Percentiles rank a stretch among this genome's conserved stretches.
These are phyloP conservation scores for Suillus cothurnatus DNA, from an alignment of 768 basidiomycete genomes.

Conservation along the genomic window DNA sequence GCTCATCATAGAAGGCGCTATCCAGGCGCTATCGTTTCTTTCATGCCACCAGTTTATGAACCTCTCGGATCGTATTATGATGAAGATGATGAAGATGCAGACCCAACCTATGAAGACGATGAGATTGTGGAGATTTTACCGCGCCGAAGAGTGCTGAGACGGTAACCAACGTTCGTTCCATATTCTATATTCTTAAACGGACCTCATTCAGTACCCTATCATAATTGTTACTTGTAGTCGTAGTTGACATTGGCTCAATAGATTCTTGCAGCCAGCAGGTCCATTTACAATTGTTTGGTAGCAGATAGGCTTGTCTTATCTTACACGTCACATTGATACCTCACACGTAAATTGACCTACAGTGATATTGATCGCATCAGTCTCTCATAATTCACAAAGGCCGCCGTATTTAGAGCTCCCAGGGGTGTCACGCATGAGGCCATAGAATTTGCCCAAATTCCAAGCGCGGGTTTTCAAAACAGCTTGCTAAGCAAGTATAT, in stretches of 20 bases:
- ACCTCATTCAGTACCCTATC: neutral
- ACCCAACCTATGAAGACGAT: constrained; percentile 12
- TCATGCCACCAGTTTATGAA: neutral
- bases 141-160: neutral
- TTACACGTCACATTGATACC: neutral
- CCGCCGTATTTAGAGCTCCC: neutral
- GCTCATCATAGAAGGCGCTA: constrained; percentile 10
- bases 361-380: neutral
- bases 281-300: neutral
- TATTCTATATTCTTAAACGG: neutral
- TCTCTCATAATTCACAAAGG: neutral
- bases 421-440: neutral
- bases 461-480: neutral
- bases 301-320: no score
- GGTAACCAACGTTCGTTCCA: neutral
- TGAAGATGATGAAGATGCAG: constrained; percentile 12
- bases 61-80: neutral
- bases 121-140: neutral
- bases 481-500: neutral
- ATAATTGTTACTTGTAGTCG: neutral
- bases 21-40: neutral
- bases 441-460: neutral
- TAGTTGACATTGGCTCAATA: neutral
- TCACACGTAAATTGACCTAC: neutral
- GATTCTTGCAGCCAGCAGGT: neutral